Evolutionary conservation across 768 basidiomycete genomes (phyloP).

Genomic region (Lentinula sp.): DNA sequence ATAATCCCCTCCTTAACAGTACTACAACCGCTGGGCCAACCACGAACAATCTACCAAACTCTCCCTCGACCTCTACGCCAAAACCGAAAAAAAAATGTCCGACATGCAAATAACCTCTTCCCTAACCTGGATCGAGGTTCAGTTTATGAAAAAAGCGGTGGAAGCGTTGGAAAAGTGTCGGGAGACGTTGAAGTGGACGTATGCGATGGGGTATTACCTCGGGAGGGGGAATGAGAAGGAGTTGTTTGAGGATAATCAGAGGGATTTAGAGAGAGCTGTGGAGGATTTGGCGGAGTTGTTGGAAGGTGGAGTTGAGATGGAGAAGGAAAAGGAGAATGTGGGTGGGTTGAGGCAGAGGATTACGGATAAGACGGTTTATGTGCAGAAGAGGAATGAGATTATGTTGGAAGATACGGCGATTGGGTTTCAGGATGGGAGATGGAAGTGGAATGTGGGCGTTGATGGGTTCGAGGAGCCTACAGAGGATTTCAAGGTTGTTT

Average conservation of each 20-base stretch:
- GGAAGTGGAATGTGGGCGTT: constrained; percentile 72
- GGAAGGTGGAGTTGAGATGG: constrained; percentile 86
- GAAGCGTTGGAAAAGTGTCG: constrained; percentile 88
- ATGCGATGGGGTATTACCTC: constrained; percentile 98
- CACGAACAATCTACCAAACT: constrained; percentile 99
- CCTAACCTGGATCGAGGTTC: constrained; percentile 94
- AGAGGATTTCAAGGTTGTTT: constrained; percentile 8
- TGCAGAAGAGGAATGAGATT: constrained; percentile 95
- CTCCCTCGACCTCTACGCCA: constrained; percentile 83
- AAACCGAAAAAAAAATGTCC: constrained; percentile 99
- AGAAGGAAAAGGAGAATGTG: constrained; percentile 77
- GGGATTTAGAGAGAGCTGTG: constrained; percentile 91
- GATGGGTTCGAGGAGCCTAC: constrained; percentile 60
- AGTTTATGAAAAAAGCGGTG: constrained; percentile 98
- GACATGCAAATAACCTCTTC: constrained; percentile 93
- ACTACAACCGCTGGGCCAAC: constrained; percentile 99
- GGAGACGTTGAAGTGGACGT: constrained; percentile 98
- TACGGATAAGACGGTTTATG: constrained; percentile 96
- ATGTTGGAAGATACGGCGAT: constrained; percentile 91
- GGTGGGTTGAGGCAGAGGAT: constrained; percentile 82
- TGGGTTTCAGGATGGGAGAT: constrained; percentile 82
- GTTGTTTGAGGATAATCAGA: constrained; percentile 95
- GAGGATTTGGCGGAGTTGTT: constrained; percentile 92
- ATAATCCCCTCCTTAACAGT: constrained; percentile 41
- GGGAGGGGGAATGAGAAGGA: constrained; percentile 88